Evolutionary conservation across 140 eudicot species (phyloP).

Genomic region (Bidens hawaiensis): DNA sequence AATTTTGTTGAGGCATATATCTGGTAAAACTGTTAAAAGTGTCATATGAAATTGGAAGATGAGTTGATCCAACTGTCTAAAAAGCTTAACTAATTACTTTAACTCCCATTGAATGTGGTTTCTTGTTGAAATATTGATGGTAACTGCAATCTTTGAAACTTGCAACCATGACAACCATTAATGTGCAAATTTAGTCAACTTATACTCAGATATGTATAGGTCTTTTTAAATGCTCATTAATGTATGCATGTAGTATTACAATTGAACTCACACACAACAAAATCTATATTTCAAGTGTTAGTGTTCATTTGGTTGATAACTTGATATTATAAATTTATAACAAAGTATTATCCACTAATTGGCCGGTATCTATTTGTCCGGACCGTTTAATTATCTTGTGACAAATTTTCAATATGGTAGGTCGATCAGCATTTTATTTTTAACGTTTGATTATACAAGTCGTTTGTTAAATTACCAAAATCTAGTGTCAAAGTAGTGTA

Average conservation of each 20-base stretch:
- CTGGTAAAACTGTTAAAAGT: not conserved
- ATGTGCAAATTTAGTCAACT: slow-evolving; percentile 26
- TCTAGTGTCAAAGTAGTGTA: not conserved
- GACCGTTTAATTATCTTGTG: too few relatives aligned
- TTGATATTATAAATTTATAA: too few relatives aligned
- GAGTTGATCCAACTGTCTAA: too few relatives aligned
- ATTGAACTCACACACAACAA: not conserved
- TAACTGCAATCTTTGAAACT: slow-evolving; percentile 19
- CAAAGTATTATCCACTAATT: too few relatives aligned
- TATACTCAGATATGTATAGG: not conserved
- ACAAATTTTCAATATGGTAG: too few relatives aligned
- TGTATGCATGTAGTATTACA: not conserved
- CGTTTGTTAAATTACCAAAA: not conserved
- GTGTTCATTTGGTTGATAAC: slow-evolving; percentile 13
- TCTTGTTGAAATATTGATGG: slow-evolving; percentile 33
- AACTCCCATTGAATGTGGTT: slow-evolving; percentile 14
- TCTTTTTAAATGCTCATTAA: not conserved
- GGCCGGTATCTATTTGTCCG: too few relatives aligned
- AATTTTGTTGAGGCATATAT: too few relatives aligned
- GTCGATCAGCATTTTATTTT: too few relatives aligned
- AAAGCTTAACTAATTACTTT: not conserved
- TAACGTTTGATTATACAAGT: not conserved
- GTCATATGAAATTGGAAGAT: not conserved
- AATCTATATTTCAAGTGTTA: slow-evolving; percentile 7
- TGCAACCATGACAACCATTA: slow-evolving; percentile 23